Conservation (phyloP, 2,329 filamentous ascomycete genomes). For the Akanthomyces lecanii region DNA sequence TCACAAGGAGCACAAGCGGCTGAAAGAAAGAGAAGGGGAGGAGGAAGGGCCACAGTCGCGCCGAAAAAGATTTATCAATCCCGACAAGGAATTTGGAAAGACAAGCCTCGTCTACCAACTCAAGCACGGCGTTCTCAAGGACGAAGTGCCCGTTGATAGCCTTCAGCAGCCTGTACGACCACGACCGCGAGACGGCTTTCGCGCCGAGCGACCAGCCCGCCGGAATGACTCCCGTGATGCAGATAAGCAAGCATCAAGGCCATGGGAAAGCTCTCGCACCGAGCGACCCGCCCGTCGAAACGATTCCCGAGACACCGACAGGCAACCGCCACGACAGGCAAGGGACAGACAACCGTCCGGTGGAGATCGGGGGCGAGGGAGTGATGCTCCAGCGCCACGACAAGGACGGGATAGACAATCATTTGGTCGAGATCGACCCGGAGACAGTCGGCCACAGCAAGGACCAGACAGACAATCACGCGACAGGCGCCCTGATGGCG, state of each 20-base stretch:
- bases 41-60: slow-evolving; percentile 39
- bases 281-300: not conserved
- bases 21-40: slow-evolving; percentile 27
- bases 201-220: not conserved
- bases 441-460: not conserved
- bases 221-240: not conserved
- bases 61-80: slow-evolving; percentile 49
- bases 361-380: not conserved
- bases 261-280: not conserved
- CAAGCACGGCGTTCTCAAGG: slow-evolving; percentile 42
- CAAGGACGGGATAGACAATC: not conserved
- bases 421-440: not conserved
- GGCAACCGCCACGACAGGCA: not conserved
- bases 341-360: not conserved
- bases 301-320: not conserved
- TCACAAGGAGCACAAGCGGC: slow-evolving; percentile 31
- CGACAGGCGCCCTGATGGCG: not conserved
- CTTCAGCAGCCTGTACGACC: slow-evolving; percentile 27
- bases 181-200: not conserved
- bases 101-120: slow-evolving; percentile 52
- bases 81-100: slow-evolving; percentile 47
- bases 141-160: slow-evolving; percentile 25
- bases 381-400: not conserved
- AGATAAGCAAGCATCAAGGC: not conserved
- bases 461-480: not conserved